phyloP scores from a whole-genome alignment of 805 yeast species.

The Kuraishia molischiana region DNA sequence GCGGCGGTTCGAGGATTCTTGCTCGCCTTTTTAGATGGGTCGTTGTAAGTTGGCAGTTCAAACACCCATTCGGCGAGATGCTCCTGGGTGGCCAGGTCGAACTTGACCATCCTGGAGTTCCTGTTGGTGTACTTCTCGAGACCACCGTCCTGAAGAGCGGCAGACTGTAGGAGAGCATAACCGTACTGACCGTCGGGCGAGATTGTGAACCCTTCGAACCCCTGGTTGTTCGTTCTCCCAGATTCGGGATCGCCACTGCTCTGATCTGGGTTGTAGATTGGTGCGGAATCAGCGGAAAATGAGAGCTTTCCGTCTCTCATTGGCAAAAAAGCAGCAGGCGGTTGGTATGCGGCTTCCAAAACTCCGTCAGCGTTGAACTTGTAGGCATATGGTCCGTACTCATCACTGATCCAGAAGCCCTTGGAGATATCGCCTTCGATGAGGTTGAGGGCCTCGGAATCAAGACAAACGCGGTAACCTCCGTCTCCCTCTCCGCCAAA shows the following conservation, averaged over 20 bases:
- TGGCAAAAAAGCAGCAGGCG: conserved; percentile 20
- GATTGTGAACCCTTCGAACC: conserved; percentile 20
- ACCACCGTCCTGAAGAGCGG: conserved; percentile 23
- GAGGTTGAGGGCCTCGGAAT: conserved; percentile 18
- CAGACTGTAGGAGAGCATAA: conserved; percentile 18
- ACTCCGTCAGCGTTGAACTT: conserved; percentile 16
- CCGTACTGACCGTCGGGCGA: conserved; percentile 20
- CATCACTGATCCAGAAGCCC: conserved; percentile 24
- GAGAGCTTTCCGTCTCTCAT: conserved; percentile 12
- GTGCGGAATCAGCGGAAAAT: conserved; percentile 18
- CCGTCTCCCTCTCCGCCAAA: conserved; percentile 12
- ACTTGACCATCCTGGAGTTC: conserved; percentile 17
- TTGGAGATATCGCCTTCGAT: conserved; percentile 18
- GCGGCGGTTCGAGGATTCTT: conserved; percentile 20
- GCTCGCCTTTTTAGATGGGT: conserved; percentile 9
- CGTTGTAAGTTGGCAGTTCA: conserved; percentile 16
- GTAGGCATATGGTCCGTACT: conserved; percentile 21
- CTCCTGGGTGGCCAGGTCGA: conserved; percentile 10
- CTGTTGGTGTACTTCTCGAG: conserved; percentile 11
- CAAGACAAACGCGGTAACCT: conserved; percentile 15
- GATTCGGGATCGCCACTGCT: conserved; percentile 15
- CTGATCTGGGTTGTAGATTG: conserved; percentile 10
- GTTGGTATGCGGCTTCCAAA: conserved; percentile 15
- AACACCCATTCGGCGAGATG: conserved; percentile 19
- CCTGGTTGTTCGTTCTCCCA: conserved; percentile 20